Evolutionary conservation across 805 yeast genomes (phyloP).

Genomic region (Starmerella etchellsii): DNA sequence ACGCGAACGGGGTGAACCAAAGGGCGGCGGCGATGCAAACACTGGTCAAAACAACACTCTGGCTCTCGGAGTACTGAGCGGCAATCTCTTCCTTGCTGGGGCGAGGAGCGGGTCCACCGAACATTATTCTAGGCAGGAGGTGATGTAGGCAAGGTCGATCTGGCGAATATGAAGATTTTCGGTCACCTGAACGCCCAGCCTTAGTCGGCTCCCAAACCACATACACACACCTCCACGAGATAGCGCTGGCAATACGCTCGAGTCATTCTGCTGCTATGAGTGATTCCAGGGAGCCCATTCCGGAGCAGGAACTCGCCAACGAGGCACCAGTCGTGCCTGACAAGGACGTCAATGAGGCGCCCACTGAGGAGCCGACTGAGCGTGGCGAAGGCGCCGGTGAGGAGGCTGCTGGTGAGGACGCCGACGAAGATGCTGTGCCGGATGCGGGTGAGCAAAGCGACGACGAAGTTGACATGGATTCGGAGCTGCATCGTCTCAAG

Average conservation of each 20-base stretch:
- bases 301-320: background rate
- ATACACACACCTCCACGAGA: too few relatives aligned
- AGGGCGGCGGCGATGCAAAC: slow-evolving; percentile 28
- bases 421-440: too few relatives aligned
- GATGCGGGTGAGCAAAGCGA: background rate
- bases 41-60: slow-evolving; percentile 24
- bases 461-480: slow-evolving; percentile 23
- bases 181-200: background rate
- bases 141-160: background rate
- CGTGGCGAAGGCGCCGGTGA: background rate
- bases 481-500: slow-evolving; percentile 29
- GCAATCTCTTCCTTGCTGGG: slow-evolving; percentile 30
- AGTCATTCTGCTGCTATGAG: background rate
- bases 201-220: too few relatives aligned
- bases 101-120: slow-evolving; percentile 30
- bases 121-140: slow-evolving; percentile 20
- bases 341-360: too few relatives aligned
- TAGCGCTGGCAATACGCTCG: too few relatives aligned
- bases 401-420: too few relatives aligned
- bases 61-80: slow-evolving; percentile 24
- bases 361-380: background rate
- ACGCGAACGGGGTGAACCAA: slow-evolving; percentile 31
- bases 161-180: background rate
- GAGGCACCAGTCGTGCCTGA: background rate
- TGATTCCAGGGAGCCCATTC: background rate